Evolutionary conservation across 2,329 filamentous ascomycete genomes (phyloP).

Genomic region (Polytolypa hystricis): DNA sequence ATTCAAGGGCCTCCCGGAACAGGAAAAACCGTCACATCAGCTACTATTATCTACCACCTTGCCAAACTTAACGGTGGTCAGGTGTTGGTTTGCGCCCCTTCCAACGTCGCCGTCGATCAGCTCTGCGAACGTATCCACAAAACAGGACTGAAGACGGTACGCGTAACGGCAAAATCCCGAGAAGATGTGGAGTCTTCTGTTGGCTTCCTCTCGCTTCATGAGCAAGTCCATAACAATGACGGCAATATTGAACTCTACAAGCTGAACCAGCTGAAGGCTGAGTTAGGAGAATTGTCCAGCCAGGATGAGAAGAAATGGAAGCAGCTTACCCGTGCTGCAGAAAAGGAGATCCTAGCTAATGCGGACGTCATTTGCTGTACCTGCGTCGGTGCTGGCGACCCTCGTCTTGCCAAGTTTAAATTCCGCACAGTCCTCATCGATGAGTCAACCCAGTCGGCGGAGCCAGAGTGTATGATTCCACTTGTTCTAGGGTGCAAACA

Average conservation of each 20-base stretch:
- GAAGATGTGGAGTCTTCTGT: conserved; percentile 99
- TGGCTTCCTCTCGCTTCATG: conserved; percentile 85
- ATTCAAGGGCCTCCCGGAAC: conserved; percentile 96
- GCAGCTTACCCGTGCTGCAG: conserved; percentile 82
- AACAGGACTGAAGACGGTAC: conserved; percentile 91
- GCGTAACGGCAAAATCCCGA: conserved; percentile 95
- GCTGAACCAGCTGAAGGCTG: conserved; percentile 82
- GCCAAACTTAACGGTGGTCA: conserved; percentile 92
- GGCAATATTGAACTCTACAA: conserved; percentile 90
- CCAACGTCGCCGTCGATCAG: conserved; percentile 96
- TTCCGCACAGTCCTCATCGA: conserved; percentile 97
- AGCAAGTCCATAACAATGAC: conserved; percentile 96
- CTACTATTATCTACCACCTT: conserved; percentile 95
- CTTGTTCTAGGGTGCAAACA: conserved; percentile 96
- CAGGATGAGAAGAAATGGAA: conserved; percentile 99
- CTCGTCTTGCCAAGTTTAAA: conserved; percentile 90
- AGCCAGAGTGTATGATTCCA: conserved; percentile 98
- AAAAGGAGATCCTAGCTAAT: conserved; percentile 87
- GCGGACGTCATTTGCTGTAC: conserved; percentile 98
- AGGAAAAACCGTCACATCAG: conserved; percentile 96
- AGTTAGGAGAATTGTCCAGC: conserved; percentile 81
- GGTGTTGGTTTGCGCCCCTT: conserved; percentile 91
- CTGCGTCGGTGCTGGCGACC: conserved; percentile 93
- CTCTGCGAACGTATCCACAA: conserved; percentile 93
- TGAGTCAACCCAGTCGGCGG: conserved; percentile 94